Evolutionary conservation across 176 grass and related monocot genomes (phyloP), one percentile per base, ranked within the genome.

Genomic region (Zizania latifolia): DNA sequence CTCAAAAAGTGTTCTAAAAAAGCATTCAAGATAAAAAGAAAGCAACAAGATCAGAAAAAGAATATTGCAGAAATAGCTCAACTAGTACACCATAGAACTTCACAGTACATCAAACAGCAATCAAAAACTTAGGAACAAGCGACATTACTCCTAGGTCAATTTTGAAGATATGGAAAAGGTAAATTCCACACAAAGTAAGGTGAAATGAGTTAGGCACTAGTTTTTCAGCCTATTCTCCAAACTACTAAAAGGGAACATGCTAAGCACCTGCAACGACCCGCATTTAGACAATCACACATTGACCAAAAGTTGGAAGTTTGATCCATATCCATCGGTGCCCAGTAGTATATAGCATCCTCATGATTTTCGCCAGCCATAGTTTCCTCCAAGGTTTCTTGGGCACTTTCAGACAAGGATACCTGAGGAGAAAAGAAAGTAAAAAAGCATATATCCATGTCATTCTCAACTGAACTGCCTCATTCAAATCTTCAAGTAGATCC

Each of bases 311-410:
- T 68, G 17, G 69, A 72, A 78, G 70, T 88, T 77, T 81, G 79
- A 65, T 78, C 79, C 26, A 58, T 65, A 67, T 81, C 84, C 71
- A 94, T 81, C 27, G 66, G 78, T 51, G 70, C 79, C 95, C 95
- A 94, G 82, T 90, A 99, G 86, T 86, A 94, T 65, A 99, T 68
- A 62, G 64, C 72, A 88, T 99, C 95, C 76, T 86, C 95, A 33
- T 73, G 73, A 78, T 83, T 92, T 86, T 91, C 67, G 70, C 36
- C 67, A 28, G 70, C 71, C 35, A 81, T 76, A 68, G 81, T 89
- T 22, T 68, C 58, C 89, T 94, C 95, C 40, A 99, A 76, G 37
- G 78, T 82, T 71, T 88, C 55, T 86, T 94, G 91, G 60, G 91
- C 91, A 58, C 21, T 90, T 84, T 57, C 84, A 81, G 95, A 94